Evolutionary conservation across 768 basidiomycete species (phyloP), one percentile per base, ranked within the genome.

Genomic region (Trichaptum fuscoviolaceum): DNA sequence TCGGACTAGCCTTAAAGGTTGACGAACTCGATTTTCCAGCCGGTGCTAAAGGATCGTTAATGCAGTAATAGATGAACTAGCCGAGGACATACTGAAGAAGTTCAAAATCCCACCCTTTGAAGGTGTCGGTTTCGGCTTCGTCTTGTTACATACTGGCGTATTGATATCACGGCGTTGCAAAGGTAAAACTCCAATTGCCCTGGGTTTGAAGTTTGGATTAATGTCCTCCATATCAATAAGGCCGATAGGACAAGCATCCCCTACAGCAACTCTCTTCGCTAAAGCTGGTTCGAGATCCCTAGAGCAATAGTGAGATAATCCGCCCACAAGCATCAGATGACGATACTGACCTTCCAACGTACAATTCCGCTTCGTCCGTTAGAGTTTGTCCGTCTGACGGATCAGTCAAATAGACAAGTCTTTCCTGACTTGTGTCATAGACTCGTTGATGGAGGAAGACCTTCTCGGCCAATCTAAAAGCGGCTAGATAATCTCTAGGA

Each of bases 401-500:
- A 1, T 87, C 85, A 26, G 83, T 87, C 67, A 99, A 76, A 73
- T 91, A 85, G 0, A 93, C 89, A 17, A 99, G 78, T 65, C 75
- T 80, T 75, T 88, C 81, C 35, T 78, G 69, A 24, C 78, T 68
- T 0, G 96, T 95, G 76, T 93, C 90, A 75, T 91, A 99, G 57
- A 98, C 95, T 65, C 95, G 82, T 72, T 99, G 97, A 76, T 98
- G 89, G 63, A 92, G 79, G 73, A 99, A 99, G 64, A 93, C 96
- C 70, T 89, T 89, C 75, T 99, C 95, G 6, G 97, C 95, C 64
- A 91, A 78, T 66, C 80, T 78, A 77, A 95, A 98, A 17, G 85
- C 82, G 65, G 86, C 80, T 65, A 89, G 79, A 76, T 99, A 99
- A 58, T 82, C 85, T 42, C 78, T 75, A 0, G 96, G 95, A 5